phyloP scores from a whole-genome alignment of 192 early-diverging fungal genomes.

The Gryganskiella cystojenkinii region DNA sequence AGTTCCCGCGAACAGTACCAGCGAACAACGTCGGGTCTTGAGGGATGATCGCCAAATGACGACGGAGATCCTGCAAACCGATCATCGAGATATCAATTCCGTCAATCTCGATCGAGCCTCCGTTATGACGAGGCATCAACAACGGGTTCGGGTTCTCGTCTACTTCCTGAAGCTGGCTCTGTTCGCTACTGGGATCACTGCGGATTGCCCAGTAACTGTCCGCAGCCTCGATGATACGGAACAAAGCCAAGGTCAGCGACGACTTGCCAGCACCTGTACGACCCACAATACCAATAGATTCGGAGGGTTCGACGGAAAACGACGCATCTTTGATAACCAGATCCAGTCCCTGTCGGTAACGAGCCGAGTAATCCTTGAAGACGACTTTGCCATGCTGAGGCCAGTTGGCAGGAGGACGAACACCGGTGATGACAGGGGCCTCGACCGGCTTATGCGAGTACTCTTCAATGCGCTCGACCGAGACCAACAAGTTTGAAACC shows the following conservation, averaged over 20 bases:
- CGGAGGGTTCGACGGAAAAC: conserved; percentile 42
- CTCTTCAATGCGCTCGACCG: conserved; percentile 86
- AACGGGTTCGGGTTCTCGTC: conserved; percentile 7
- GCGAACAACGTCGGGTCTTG: conserved; percentile 80
- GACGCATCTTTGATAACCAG: conserved; percentile 81
- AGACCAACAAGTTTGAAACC: conserved; percentile 83
- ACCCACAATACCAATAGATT: conserved; percentile 85
- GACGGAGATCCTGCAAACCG: conserved; percentile 66
- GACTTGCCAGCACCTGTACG: conserved; percentile 65
- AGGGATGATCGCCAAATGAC: conserved; percentile 79
- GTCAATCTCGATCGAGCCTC: conserved; percentile 66
- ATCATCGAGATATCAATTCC: conserved; percentile 72
- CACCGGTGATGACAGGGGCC: conserved; percentile 77
- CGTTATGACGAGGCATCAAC: conserved; percentile 35
- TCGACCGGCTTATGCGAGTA: conserved; percentile 84
- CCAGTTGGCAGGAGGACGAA: conserved; percentile 71
- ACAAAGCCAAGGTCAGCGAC: conserved; percentile 61
- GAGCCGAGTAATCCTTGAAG: conserved; percentile 81
- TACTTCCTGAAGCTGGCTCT: conserved; percentile 53
- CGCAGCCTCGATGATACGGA: conserved; percentile 62
- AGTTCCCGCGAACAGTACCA: conserved; percentile 67
- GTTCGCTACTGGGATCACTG: conserved; percentile 59
- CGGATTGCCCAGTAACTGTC: conserved; percentile 60
- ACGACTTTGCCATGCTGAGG: conserved; percentile 79
- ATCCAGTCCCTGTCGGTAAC: conserved; percentile 85